These are phyloP conservation scores for Xanthoconium separans DNA, from an alignment of 1,284 basidiomycete genomes.

Conservation along the genomic window DNA sequence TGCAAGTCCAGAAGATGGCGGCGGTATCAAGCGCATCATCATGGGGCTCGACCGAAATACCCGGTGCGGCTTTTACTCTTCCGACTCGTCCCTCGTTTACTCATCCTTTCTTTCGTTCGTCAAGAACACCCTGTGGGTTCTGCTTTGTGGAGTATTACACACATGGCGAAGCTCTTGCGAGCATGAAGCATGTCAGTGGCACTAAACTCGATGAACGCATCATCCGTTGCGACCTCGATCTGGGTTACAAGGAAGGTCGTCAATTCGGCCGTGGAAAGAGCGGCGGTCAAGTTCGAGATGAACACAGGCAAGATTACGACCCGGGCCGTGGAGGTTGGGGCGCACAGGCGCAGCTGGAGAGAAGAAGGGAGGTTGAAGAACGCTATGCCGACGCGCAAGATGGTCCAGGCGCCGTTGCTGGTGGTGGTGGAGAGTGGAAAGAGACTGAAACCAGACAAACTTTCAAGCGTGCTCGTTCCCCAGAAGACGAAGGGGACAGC, in stretches of 20 bases:
- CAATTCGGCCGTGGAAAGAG: constrained; percentile 98
- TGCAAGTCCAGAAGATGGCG: constrained; percentile 85
- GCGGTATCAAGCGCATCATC: constrained; percentile 97
- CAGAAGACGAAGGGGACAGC: constrained; percentile 66
- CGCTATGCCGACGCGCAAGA: constrained; percentile 86
- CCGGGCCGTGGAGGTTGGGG: constrained; percentile 97
- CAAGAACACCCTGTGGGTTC: constrained; percentile 96
- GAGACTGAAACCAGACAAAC: constrained; percentile 45
- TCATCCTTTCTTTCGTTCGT: constrained; percentile 5
- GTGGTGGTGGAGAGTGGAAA: constrained; percentile 85
- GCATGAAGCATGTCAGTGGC: constrained; percentile 92
- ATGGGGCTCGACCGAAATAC: constrained; percentile 98
- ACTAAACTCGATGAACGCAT: constrained; percentile 99
- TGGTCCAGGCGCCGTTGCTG: constrained; percentile 76
- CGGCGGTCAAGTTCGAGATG: constrained; percentile 95
- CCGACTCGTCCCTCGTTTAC: background rate
- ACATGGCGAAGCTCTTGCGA: constrained; percentile 90
- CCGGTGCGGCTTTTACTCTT: constrained; percentile 50
- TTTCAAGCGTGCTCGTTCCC: constrained; percentile 68
- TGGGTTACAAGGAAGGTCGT: constrained; percentile 96
- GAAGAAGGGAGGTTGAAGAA: constrained; percentile 82
- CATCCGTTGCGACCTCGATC: constrained; percentile 96
- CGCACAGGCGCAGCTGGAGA: constrained; percentile 82
- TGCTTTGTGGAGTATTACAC: constrained; percentile 99
- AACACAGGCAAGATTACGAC: constrained; percentile 97